A percentile compares a stretch with the other conserved stretches of the same genome.
These are phyloP conservation scores for Scheffersomyces lignosus DNA, from an alignment of 805 yeast genomes.

Conservation along the genomic window DNA sequence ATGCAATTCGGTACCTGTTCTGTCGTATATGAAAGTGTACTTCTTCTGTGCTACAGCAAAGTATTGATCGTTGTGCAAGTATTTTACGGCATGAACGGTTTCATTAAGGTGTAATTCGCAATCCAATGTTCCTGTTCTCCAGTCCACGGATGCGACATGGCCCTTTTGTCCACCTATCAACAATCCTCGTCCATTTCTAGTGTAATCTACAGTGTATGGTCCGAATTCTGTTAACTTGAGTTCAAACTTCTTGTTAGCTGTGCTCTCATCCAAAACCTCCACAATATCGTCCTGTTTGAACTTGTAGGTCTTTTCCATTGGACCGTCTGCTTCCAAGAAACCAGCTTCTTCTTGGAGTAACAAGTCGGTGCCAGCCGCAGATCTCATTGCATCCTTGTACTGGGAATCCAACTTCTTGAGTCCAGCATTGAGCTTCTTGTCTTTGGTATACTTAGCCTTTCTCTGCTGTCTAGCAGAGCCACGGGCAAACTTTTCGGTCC, in stretches of 20 bases:
- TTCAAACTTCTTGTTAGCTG: conserved; percentile 74
- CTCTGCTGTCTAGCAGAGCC: conserved; percentile 5
- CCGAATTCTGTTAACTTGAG: conserved; percentile 76
- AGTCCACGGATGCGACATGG: conserved; percentile 93
- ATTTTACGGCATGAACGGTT: conserved; percentile 87
- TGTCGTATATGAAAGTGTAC: conserved; percentile 89
- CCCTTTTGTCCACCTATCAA: conserved; percentile 89
- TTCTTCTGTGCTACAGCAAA: conserved; percentile 97
- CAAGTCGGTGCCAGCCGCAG: conserved; percentile 86
- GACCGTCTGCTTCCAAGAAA: conserved; percentile 84
- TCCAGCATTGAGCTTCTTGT: conserved; percentile 62
- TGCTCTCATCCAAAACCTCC: conserved; percentile 71
- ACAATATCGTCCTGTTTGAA: conserved; percentile 79
- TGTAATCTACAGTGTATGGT: conserved; percentile 79
- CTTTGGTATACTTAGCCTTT: conserved; percentile 44
- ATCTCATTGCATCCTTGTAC: conserved; percentile 72
- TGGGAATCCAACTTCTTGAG: conserved; percentile 68
- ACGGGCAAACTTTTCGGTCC: conserved; percentile 28
- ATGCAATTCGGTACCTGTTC: conserved; percentile 88
- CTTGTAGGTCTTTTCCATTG: conserved; percentile 86
- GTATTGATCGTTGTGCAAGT: conserved; percentile 86
- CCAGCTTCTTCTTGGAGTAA: conserved; percentile 84
- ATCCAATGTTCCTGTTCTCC: conserved; percentile 82
- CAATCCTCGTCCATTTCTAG: conserved; percentile 84
- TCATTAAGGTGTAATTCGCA: conserved; percentile 86